These are phyloP conservation scores for Russula olivacea DNA, from an alignment of 768 basidiomycete genomes.

Conservation along the genomic window DNA sequence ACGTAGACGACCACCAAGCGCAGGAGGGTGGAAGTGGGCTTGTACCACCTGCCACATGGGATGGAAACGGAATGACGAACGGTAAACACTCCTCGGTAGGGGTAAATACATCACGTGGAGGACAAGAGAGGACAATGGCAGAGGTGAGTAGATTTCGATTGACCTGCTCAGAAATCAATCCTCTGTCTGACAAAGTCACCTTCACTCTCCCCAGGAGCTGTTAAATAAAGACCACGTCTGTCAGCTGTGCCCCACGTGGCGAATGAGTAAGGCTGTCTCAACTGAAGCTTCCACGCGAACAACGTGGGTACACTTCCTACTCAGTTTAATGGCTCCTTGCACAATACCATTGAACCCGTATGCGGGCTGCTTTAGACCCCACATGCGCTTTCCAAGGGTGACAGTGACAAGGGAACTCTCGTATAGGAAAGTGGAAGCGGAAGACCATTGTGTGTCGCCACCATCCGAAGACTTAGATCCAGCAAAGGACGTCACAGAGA, in stretches of 20 bases:
- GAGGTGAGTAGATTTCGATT: constrained; percentile 9
- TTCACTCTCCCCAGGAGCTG: constrained; percentile 38
- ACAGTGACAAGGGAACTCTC: constrained; percentile 38
- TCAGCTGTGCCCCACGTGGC: not conserved
- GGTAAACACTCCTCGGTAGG: constrained; percentile 16
- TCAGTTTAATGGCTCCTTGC: constrained; percentile 37
- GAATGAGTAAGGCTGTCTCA: not conserved
- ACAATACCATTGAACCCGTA: constrained; percentile 41
- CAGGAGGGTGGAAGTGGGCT: constrained; percentile 38
- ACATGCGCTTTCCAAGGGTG: constrained; percentile 38
- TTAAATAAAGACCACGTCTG: not conserved
- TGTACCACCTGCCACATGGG: constrained; percentile 30
- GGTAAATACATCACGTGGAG: constrained; percentile 10
- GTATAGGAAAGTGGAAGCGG: constrained; percentile 27
- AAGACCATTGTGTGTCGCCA: constrained; percentile 5
- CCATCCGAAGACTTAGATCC: not conserved
- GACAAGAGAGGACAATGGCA: constrained; percentile 5
- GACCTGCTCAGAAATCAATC: constrained; percentile 21
- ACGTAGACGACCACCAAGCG: constrained; percentile 31
- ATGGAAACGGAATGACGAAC: constrained; percentile 40
- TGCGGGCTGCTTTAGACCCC: constrained; percentile 36
- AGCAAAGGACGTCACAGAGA: not conserved
- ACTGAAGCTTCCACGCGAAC: constrained; percentile 38
- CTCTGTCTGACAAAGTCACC: constrained; percentile 32
- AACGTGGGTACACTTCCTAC: constrained; percentile 34